These are phyloP conservation scores for Eucalyptus camaldulensis DNA, from an alignment of 345 rosid genomes.

Conservation along the genomic window DNA sequence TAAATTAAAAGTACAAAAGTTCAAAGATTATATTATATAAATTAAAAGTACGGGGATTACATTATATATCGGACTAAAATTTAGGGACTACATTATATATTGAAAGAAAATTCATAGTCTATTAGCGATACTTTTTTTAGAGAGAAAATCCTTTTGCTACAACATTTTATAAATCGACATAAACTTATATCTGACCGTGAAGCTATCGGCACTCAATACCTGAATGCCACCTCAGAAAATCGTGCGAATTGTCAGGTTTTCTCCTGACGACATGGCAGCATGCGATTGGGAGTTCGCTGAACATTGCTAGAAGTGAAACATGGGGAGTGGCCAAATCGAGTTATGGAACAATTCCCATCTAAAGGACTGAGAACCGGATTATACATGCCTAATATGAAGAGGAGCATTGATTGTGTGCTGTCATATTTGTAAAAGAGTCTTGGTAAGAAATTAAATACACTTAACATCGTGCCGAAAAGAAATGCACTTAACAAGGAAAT, in stretches of 20 bases:
- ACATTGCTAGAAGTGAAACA: neutral
- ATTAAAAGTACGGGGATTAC: no score
- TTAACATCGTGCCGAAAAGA: neutral
- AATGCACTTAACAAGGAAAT: neutral
- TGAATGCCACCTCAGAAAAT: neutral
- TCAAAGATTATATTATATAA: no score
- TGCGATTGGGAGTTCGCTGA: neutral
- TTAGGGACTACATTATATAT: no score
- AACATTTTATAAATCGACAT: neutral
- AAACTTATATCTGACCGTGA: fast-evolving
- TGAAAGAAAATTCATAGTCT: no score
- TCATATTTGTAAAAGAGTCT: neutral
- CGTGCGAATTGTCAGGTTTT: neutral
- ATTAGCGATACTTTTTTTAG: no score
- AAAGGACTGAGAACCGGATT: neutral
- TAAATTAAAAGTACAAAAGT: no score
- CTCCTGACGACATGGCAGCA: neutral
- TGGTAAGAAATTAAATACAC: neutral
- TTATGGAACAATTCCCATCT: neutral
- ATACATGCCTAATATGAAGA: neutral
- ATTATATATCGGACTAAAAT: no score
- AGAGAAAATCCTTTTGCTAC: neutral
- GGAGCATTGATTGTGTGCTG: neutral
- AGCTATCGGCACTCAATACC: neutral
- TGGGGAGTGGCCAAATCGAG: neutral